These are phyloP conservation scores for Plenodomus lindquistii DNA, from an alignment of 2,329 filamentous ascomycete genomes.

Conservation along the genomic window DNA sequence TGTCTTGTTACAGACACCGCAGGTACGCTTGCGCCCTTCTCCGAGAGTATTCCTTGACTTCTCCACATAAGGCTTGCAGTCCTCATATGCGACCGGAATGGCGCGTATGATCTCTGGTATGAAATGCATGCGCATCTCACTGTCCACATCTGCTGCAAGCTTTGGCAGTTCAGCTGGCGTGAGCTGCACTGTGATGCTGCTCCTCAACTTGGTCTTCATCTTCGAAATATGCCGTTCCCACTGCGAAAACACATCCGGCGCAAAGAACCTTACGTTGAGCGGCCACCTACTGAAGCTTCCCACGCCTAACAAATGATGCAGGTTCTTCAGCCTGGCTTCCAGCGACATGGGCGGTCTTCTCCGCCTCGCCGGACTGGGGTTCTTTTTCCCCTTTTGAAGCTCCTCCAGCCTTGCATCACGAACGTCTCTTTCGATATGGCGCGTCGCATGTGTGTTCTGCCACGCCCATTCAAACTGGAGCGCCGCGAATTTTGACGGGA, in stretches of 20 bases:
- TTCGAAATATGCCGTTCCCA: constrained; percentile 64
- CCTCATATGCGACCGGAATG: constrained; percentile 59
- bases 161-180: constrained; percentile 34
- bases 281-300: constrained; percentile 84
- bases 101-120: constrained; percentile 40
- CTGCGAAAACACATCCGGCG: constrained; percentile 65
- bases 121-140: constrained; percentile 24
- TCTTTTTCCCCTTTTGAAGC: constrained; percentile 33
- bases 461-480: constrained; percentile 98
- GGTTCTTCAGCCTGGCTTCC: constrained; percentile 72
- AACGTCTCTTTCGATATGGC: constrained; percentile 66
- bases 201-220: constrained; percentile 26
- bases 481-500: constrained; percentile 83
- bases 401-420: constrained; percentile 41
- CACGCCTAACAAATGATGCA: constrained; percentile 79
- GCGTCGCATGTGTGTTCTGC: constrained; percentile 79
- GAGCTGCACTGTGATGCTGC: constrained; percentile 33
- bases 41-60: constrained; percentile 49
- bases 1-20: constrained; percentile 54
- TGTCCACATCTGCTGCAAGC: constrained; percentile 21
- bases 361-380: constrained; percentile 44
- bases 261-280: constrained; percentile 78
- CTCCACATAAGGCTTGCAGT: constrained; percentile 55
- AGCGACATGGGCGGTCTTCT: constrained; percentile 62
- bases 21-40: constrained; percentile 33